Base-by-base conservation (phyloP, 2,329 filamentous ascomycete genomes). In the Monosporascus sp. region DNA sequence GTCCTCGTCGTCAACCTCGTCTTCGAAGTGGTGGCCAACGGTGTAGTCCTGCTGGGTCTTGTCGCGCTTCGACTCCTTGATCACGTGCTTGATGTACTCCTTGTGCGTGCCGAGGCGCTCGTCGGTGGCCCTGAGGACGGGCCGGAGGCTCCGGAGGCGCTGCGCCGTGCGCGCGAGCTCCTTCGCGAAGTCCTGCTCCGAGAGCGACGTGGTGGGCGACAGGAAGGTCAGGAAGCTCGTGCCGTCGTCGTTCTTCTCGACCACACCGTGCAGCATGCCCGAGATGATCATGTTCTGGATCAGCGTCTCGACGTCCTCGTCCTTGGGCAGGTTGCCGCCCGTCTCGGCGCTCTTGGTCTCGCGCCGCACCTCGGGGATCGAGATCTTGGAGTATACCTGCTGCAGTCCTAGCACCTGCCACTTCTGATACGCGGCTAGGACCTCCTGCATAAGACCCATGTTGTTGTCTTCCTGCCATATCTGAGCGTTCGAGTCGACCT, bases 381-480 rank as follows among this genome's bases (percentile, higher is more conserved):
- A 78, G 37, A 86, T 73, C 57, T 81, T 80, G 51, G 72, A 74
- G 66, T 93, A 97, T 3, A 89, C 85, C 50, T 82, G 80, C 45
- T 86, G 84, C 26, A 97, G 77, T 55, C 84, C 84, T 37, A 87
- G 76, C 53, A 97, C 82, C 55, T 88, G 85, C 74, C 87, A 91
- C 62, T 85, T 84, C 60, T 88, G 84, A 65, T 92, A 89, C 9
- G 88, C 84, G 20, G 80, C 74, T 40, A 87, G 68, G 11, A 93
- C 85, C 66, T 90, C 84, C 5, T 76, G 72, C 14, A 96, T 77
- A 16, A 97, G 79, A 3, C 85, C 82, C 4, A 74, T 69, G 63
- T 95, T 97, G 47, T 82, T 82, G 62, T 97, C 91, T 60, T 81
- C 77, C 38, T 72, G 69, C 86, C 89, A 95, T 20, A 83, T 69